These are phyloP conservation scores for Biscutella laevigata DNA, from an alignment of 441 rosid species.

Conservation along the genomic window DNA sequence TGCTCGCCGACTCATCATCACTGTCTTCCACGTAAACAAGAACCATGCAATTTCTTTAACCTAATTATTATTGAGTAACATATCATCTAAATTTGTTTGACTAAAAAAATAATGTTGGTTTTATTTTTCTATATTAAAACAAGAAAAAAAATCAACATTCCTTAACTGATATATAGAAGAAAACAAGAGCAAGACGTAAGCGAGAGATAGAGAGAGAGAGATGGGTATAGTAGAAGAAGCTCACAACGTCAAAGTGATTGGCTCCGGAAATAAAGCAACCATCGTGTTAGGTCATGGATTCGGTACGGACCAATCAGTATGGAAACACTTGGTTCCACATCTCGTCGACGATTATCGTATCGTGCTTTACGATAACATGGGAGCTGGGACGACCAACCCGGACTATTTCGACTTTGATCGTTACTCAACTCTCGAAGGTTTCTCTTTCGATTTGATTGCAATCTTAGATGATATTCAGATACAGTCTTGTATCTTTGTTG, in stretches of 20 bases:
- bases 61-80: too few species aligned
- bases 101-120: too few species aligned
- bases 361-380: slow-evolving; percentile 77
- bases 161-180: neutral
- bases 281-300: slow-evolving; percentile 80
- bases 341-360: slow-evolving; percentile 56
- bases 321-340: slow-evolving; percentile 90
- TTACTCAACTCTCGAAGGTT: slow-evolving; percentile 71
- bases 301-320: slow-evolving; percentile 89
- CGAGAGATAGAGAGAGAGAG: neutral
- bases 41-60: too few species aligned
- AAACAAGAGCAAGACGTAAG: neutral
- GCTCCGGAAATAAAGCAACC: slow-evolving; percentile 48
- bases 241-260: slow-evolving; percentile 68
- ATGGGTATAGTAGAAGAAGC: slow-evolving; percentile 83
- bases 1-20: too few species aligned
- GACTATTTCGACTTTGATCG: slow-evolving; percentile 76
- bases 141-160: neutral
- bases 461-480: slow-evolving; percentile 62
- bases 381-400: slow-evolving; percentile 90
- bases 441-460: slow-evolving; percentile 61
- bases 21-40: too few species aligned
- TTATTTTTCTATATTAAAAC: too few species aligned
- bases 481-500: slow-evolving; percentile 57
- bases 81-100: too few species aligned